Base-by-base conservation (phyloP, 345 rosid species). In the Brassica cretica region DNA sequence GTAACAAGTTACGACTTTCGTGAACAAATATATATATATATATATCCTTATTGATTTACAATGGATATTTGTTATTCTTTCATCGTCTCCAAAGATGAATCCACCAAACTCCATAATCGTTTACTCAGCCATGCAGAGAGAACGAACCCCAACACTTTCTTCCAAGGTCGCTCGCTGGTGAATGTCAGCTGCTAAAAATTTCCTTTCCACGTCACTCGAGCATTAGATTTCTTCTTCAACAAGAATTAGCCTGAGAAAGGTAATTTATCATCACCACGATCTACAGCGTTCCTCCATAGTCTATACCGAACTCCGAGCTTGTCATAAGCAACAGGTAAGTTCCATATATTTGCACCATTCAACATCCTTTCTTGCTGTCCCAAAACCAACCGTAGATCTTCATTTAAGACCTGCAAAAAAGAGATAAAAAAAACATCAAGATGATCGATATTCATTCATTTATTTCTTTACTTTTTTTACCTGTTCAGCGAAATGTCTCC, bases 341-440 rank as follows among this genome's bases (percentile, higher is more conserved):
- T 95, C 98, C 98, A 95, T 27, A 95, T 79, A 37, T 95, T 93
- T 41, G 89, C 98, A 4, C 98, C 98, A 25, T 82, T 95, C 44
- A 88, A 49, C 98, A 95, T 95, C 71, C 99, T 83, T 78, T 95
- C 97, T 80, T 95, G 99, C 75, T 95, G 99, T 59, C 99, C 98
- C 5, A 93, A n/a, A 1, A 95, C 99, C 8, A 93, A 86, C 62
- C 99, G 80, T 5, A 95, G 74, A 84, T 95, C 99, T 85, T 95
- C 97, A 39, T 95, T 89, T 84, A 95, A 78, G 21, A 95, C 99
- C 99, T 95, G 89, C 14, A 35, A 35, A 35, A 39, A 76, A 69
- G 64, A 74, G 5, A 62, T 5, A 15, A 5, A 27, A 8, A 2
- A 27, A 27, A 3, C 6, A 56, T 41, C 33, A 11, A 62, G 66